phyloP scores from a whole-genome alignment of 345 rosid species.

The Euphorbia pulcherrima region DNA sequence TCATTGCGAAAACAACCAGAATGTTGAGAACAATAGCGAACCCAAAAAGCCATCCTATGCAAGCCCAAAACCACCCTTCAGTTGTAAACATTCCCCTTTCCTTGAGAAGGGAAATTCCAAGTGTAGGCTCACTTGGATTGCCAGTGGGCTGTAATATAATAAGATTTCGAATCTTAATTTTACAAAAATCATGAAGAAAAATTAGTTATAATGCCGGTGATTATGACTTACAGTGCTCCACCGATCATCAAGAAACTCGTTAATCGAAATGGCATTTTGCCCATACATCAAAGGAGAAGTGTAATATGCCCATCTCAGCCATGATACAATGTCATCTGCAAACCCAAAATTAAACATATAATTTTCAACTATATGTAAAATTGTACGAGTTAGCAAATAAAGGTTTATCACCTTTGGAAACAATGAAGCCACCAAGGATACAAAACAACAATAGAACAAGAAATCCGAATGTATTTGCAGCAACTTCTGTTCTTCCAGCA shows the following conservation, averaged over 20 bases:
- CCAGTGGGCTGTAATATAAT: constrained; percentile 15
- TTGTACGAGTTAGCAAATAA: not conserved
- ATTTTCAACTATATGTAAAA: not conserved
- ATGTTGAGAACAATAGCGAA: constrained; percentile 17
- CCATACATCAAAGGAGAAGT: constrained; percentile 29
- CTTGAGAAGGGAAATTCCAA: constrained; percentile 19
- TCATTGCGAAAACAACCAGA: constrained; percentile 15
- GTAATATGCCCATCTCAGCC: constrained; percentile 29
- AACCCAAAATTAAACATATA: not conserved
- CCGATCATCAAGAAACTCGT: constrained; percentile 24
- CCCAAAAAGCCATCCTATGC: constrained; percentile 6
- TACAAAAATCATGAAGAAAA: not conserved
- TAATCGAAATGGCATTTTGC: constrained; percentile 20
- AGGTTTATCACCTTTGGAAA: constrained; percentile 11
- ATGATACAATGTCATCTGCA: constrained; percentile 22
- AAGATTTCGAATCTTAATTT: not conserved
- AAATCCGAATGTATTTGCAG: constrained; percentile 21
- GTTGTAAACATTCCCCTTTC: constrained; percentile 14
- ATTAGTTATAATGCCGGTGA: not conserved
- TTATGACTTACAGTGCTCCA: constrained; percentile 17
- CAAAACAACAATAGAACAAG: constrained; percentile 17
- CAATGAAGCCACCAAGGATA: constrained; percentile 23
- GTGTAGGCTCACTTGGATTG: constrained; percentile 5
- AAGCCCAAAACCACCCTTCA: constrained; percentile 23
- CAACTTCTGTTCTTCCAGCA: constrained; percentile 21